Percentiles rank a stretch among this genome's conserved stretches.
phyloP scores from a whole-genome alignment of 306 rosid genomes.

The Corylus americana region DNA sequence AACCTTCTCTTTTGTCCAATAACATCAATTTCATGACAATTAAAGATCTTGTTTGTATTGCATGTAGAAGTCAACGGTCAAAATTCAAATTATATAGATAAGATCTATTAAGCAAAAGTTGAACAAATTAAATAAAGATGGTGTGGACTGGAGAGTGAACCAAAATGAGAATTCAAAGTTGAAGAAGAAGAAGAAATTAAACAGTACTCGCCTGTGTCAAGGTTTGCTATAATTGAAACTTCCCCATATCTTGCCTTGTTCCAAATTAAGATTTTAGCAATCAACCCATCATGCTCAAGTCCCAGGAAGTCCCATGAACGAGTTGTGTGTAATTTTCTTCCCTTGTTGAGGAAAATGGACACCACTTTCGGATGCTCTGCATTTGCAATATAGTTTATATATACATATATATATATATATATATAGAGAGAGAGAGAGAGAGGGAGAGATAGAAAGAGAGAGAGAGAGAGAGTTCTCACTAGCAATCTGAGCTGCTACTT shows the following conservation, averaged over 20 bases:
- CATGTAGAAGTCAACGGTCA: not conserved
- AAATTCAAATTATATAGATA: not conserved
- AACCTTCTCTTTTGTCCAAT: no score
- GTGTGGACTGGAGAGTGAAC: not conserved
- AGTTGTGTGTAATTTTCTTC: constrained; percentile 83
- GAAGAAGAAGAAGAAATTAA: not conserved
- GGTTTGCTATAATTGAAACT: constrained; percentile 74
- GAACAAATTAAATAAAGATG: not conserved
- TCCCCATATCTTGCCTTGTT: constrained; percentile 80
- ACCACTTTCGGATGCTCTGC: constrained; percentile 71
- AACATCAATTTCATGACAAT: no score
- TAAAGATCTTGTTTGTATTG: not conserved
- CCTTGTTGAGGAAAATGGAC: constrained; percentile 70
- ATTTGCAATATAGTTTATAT: not conserved
- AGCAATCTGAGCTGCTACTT: constrained; percentile 62
- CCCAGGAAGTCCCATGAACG: constrained; percentile 86
- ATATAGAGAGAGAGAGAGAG: not conserved
- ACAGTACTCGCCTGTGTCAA: constrained; percentile 21
- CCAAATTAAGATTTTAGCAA: constrained; percentile 60
- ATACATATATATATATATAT: no score
- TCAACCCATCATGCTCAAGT: constrained; percentile 50
- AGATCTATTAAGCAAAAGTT: not conserved
- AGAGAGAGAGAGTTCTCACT: constrained; percentile 33
- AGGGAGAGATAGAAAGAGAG: not conserved
- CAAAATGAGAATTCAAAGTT: not conserved